Percentiles rank a stretch among this genome's conserved stretches.
Conservation (phyloP, 1,139 yeast species). For the Geotrichum siamense region DNA sequence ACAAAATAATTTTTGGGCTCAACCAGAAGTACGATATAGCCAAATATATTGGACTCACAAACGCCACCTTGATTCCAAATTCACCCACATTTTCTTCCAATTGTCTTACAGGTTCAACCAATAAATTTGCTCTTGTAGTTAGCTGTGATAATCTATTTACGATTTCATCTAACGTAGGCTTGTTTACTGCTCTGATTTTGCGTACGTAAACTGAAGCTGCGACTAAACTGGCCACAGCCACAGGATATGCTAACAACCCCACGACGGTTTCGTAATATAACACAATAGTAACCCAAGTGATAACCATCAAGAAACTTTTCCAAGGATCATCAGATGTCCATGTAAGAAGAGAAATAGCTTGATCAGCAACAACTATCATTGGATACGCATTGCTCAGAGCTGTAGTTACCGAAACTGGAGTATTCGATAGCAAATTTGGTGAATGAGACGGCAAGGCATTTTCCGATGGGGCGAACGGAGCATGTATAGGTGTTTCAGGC, state of each 20-base stretch:
- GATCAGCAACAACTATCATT: conserved; percentile 64
- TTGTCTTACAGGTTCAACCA: conserved; percentile 69
- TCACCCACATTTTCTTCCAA: conserved; percentile 8
- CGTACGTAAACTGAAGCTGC: neutral
- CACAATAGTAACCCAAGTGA: conserved; percentile 51
- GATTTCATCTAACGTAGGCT: conserved; percentile 81
- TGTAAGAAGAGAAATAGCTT: conserved; percentile 62
- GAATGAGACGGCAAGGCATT: conserved; percentile 33
- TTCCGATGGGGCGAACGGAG: conserved; percentile 32
- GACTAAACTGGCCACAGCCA: conserved; percentile 32
- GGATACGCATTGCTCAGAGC: conserved; percentile 80
- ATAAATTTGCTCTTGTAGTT: conserved; percentile 66
- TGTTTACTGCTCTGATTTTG: conserved; percentile 26
- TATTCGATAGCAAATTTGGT: conserved; percentile 40
- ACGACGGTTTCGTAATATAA: conserved; percentile 70
- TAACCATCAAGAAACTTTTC: conserved; percentile 59
- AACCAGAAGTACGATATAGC: conserved; percentile 58
- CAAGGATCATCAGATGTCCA: conserved; percentile 90
- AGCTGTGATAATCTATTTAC: conserved; percentile 74
- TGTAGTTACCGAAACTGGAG: conserved; percentile 88
- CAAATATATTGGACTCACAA: conserved; percentile 78
- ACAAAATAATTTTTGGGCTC: conserved; percentile 59
- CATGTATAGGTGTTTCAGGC: conserved; percentile 23
- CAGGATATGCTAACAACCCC: conserved; percentile 57
- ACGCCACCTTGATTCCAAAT: conserved; percentile 71